Conservation (phyloP, 257 asterid genomes). For the Rauvolfia tetraphylla region DNA sequence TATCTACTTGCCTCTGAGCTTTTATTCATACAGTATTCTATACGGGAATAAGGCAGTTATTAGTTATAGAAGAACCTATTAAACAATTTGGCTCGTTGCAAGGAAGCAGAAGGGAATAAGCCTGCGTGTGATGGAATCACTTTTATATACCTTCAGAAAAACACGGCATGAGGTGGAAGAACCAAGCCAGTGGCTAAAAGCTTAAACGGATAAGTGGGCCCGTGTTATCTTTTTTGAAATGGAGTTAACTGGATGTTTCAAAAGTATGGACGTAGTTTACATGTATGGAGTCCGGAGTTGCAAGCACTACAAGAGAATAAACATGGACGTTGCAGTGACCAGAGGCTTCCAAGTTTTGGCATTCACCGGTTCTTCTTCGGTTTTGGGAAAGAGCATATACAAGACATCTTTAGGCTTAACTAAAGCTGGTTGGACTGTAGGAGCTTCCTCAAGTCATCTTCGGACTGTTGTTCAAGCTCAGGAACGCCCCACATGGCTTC, state of each 20-base stretch:
- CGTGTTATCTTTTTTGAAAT: constrained; percentile 36
- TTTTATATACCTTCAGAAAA: neutral
- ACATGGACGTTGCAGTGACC: constrained; percentile 50
- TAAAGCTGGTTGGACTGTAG: constrained; percentile 28
- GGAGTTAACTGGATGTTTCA: constrained; percentile 10
- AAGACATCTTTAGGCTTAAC: constrained; percentile 28
- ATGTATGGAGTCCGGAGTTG: neutral
- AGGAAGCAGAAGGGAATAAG: neutral
- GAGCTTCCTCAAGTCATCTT: constrained; percentile 21
- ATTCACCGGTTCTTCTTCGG: constrained; percentile 29
- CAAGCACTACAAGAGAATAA: neutral
- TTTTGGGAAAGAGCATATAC: constrained; percentile 31
- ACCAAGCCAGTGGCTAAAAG: constrained; percentile 9
- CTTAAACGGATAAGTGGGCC: constrained; percentile 51
- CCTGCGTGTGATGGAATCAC: neutral
- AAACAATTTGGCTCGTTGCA: too few species aligned
- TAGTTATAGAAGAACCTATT: neutral
- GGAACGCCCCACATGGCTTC: constrained; percentile 86
- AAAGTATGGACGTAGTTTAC: constrained; percentile 5
- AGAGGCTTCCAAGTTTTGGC: constrained; percentile 53
- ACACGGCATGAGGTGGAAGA: neutral
- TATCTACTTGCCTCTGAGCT: neutral
- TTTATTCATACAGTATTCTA: neutral
- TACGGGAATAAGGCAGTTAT: neutral
- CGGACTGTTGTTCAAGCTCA: constrained; percentile 49